A percentile compares a stretch with the other conserved stretches of the same genome.
These are phyloP conservation scores for Hawksworthiomyces lignivorus DNA, from an alignment of 2,329 filamentous ascomycete genomes.

Conservation along the genomic window DNA sequence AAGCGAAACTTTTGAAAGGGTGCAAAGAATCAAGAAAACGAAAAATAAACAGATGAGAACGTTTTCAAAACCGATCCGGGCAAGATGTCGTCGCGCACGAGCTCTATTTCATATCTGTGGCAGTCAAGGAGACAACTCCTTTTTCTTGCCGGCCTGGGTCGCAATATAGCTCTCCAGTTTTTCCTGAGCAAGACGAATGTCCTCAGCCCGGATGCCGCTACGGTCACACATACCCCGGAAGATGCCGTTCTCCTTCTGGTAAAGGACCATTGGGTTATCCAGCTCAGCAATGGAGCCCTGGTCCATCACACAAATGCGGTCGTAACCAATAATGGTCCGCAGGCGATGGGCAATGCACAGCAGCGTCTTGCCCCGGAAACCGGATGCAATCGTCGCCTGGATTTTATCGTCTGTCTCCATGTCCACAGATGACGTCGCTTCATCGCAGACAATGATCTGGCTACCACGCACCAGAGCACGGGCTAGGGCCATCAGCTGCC, in stretches of 20 bases:
- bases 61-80: no score
- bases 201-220: conserved; percentile 61
- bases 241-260: conserved; percentile 60
- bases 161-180: conserved; percentile 16
- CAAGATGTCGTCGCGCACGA: no score
- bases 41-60: no score
- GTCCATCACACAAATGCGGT: conserved; percentile 96
- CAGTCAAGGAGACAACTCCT: background rate
- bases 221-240: conserved; percentile 87
- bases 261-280: conserved; percentile 67
- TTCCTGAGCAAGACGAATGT: conserved; percentile 36
- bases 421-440: conserved; percentile 87
- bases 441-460: conserved; percentile 93
- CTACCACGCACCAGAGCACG: conserved; percentile 80
- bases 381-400: conserved; percentile 76
- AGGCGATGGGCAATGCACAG: conserved; percentile 89
- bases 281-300: conserved; percentile 80
- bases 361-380: conserved; percentile 79
- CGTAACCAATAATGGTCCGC: conserved; percentile 87
- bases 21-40: no score
- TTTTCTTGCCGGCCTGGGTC: conserved; percentile 7
- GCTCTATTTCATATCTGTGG: no score
- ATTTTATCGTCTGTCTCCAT: conserved; percentile 97
- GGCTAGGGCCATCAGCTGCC: conserved; percentile 90
- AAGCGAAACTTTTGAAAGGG: no score